These are phyloP conservation scores for Schwanniomyces sp. DNA, from an alignment of 805 yeast species.

Conservation along the genomic window DNA sequence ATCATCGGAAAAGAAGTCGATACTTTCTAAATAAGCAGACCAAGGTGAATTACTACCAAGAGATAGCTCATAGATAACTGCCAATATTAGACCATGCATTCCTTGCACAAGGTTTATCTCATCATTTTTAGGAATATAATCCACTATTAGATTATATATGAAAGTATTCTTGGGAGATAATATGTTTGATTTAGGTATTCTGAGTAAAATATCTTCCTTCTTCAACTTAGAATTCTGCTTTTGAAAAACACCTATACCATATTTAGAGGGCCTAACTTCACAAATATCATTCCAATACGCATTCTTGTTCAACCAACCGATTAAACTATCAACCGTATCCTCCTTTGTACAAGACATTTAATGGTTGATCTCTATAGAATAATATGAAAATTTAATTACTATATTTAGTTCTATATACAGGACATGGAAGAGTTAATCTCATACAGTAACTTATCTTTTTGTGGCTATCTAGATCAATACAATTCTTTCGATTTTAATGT, in stretches of 20 bases:
- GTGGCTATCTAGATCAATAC: no score
- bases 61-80: conserved; percentile 70
- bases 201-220: conserved; percentile 39
- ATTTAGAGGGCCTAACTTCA: conserved; percentile 43
- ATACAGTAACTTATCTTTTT: no score
- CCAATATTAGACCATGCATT: conserved; percentile 62
- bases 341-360: conserved; percentile 2
- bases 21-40: conserved; percentile 61
- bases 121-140: conserved; percentile 30
- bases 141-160: conserved; percentile 66
- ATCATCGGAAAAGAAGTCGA: conserved; percentile 33
- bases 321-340: neutral
- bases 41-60: conserved; percentile 74
- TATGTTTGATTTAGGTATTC: conserved; percentile 62
- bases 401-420: conserved; percentile 3
- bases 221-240: conserved; percentile 25
- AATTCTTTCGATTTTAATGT: no score
- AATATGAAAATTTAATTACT: neutral
- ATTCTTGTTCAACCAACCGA: conserved; percentile 57
- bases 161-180: conserved; percentile 58
- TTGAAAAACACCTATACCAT: conserved; percentile 79
- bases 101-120: conserved; percentile 48
- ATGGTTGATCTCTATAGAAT: neutral
- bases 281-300: conserved; percentile 56
- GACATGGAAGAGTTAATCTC: neutral